Conservation (phyloP, 768 basidiomycete species). For the Megacollybia marginata region DNA sequence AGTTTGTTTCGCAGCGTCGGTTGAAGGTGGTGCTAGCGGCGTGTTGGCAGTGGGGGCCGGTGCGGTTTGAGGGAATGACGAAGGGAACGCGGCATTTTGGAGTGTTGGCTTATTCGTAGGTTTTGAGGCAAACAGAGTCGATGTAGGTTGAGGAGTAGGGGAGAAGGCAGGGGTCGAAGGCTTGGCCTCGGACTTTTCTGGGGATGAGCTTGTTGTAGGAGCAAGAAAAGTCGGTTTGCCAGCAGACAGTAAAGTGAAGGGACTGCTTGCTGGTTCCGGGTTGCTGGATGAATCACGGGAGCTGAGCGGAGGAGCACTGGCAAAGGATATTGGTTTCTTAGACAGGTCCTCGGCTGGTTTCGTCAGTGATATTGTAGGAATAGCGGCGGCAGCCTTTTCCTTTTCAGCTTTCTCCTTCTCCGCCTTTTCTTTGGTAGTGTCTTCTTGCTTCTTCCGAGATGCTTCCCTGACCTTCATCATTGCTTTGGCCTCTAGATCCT, state of each 20-base stretch:
- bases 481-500: constrained; percentile 75
- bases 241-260: neutral
- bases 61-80: too few relatives aligned
- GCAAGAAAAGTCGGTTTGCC: neutral
- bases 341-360: constrained; percentile 4
- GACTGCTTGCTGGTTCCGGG: neutral
- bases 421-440: constrained; percentile 19
- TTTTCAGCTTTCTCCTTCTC: constrained; percentile 27
- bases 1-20: neutral
- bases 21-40: neutral
- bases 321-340: neutral
- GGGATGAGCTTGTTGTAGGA: too few relatives aligned
- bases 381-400: constrained; percentile 22
- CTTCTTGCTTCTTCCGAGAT: constrained; percentile 33
- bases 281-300: neutral
- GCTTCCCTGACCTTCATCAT: constrained; percentile 62
- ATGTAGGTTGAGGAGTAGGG: constrained; percentile 1
- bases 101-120: neutral
- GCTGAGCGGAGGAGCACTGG: neutral
- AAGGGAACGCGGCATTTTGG: neutral
- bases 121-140: neutral
- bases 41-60: too few relatives aligned
- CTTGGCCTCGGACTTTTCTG: neutral
- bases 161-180: constrained; percentile 6
- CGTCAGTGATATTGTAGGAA: constrained; percentile 14